A percentile compares a stretch with the other conserved stretches of the same genome.
Evolutionary conservation across 2,329 filamentous ascomycete genomes (phyloP).

Genomic region (Ophiostoma quercus): DNA sequence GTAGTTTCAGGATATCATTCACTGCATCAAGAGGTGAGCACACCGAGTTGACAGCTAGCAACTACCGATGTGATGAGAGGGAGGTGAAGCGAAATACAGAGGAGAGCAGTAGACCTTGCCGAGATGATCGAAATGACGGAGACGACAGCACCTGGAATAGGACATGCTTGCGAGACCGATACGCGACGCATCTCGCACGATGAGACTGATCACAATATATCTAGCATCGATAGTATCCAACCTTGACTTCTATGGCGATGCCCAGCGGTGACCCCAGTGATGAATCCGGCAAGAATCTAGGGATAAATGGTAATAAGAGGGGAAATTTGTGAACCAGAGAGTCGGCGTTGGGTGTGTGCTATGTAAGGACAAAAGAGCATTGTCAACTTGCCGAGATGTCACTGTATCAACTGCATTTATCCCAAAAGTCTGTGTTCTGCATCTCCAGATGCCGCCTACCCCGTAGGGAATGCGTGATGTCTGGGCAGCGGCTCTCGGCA

Average conservation of each 20-base stretch:
- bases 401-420: neutral
- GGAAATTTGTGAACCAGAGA: neutral
- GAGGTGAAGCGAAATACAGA: neutral
- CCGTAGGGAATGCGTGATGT: neutral
- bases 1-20: neutral
- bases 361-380: neutral
- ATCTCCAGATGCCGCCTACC: neutral
- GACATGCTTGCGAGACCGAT: neutral
- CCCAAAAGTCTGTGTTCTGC: too few species aligned
- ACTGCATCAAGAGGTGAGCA: neutral
- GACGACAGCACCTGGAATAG: neutral
- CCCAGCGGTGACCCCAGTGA: neutral
- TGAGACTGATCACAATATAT: too few species aligned
- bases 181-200: too few species aligned
- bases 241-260: neutral
- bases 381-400: neutral
- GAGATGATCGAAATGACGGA: neutral
- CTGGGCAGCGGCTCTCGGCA: neutral
- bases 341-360: conserved; percentile 4
- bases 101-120: neutral
- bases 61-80: neutral
- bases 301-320: neutral
- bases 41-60: neutral
- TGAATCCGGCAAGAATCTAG: neutral
- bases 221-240: neutral